phyloP scores from a whole-genome alignment of 2,329 filamentous ascomycete species.

The Pyricularia sp. region DNA sequence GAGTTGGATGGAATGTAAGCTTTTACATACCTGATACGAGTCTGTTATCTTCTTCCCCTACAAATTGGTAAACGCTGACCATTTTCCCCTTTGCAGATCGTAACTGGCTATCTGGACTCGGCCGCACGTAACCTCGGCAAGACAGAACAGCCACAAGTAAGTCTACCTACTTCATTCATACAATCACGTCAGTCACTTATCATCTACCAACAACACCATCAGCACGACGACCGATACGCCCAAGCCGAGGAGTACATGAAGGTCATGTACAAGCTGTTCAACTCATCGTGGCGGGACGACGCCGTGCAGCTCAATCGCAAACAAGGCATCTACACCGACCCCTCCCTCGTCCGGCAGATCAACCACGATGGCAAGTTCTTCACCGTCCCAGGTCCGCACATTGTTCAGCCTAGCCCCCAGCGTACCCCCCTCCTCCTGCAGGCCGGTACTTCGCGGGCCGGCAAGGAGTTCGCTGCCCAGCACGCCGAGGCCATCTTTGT shows the following conservation, averaged over 20 bases:
- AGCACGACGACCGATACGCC: slow-evolving; percentile 51
- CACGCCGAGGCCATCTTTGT: slow-evolving; percentile 67
- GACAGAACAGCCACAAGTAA: not conserved
- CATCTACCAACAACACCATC: slow-evolving; percentile 29
- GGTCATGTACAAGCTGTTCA: slow-evolving; percentile 46
- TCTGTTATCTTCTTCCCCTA: not conserved
- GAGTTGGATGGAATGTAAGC: not conserved
- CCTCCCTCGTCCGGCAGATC: slow-evolving; percentile 49
- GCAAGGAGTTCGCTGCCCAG: slow-evolving; percentile 57
- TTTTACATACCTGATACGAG: not conserved
- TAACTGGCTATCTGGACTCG: not conserved
- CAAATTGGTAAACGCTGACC: not conserved
- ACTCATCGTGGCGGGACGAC: slow-evolving; percentile 44
- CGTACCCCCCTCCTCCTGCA: slow-evolving; percentile 61
- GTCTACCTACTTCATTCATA: not conserved
- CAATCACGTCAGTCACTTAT: not conserved
- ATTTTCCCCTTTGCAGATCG: not conserved
- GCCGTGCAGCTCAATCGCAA: slow-evolving; percentile 43
- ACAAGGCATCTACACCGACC: slow-evolving; percentile 47
- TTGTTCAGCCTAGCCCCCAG: slow-evolving; percentile 58
- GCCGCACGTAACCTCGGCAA: not conserved
- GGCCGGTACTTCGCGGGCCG: slow-evolving; percentile 57
- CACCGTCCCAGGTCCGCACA: slow-evolving; percentile 46
- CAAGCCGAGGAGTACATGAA: slow-evolving; percentile 54
- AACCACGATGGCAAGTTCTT: slow-evolving; percentile 51